These are phyloP conservation scores for Bryoglossum gracile DNA, from an alignment of 495 filamentous ascomycete genomes.

Conservation along the genomic window DNA sequence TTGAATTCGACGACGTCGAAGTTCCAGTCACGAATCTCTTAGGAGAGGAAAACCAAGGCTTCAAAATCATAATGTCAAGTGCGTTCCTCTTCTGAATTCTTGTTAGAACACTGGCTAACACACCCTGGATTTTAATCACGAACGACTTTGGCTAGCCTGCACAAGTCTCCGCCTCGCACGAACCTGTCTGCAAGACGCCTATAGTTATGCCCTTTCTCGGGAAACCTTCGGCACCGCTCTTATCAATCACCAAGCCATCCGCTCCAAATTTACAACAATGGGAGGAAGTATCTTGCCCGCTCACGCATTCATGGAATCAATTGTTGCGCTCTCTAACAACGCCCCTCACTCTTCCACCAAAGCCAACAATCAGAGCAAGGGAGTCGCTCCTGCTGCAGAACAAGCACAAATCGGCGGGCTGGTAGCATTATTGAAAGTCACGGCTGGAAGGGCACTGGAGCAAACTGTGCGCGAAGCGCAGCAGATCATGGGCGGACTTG, in stretches of 20 bases:
- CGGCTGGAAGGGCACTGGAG: slow-evolving; percentile 47
- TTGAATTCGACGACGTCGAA: slow-evolving; percentile 68
- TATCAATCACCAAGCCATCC: slow-evolving; percentile 39
- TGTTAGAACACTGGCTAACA: neutral
- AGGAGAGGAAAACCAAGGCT: slow-evolving; percentile 68
- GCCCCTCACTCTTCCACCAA: no score
- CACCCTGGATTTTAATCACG: slow-evolving; percentile 37
- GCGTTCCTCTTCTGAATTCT: neutral
- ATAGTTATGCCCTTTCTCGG: slow-evolving; percentile 38
- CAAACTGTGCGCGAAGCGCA: slow-evolving; percentile 52
- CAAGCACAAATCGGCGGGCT: no score
- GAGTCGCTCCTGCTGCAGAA: no score
- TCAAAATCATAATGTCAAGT: slow-evolving; percentile 66
- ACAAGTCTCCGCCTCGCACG: slow-evolving; percentile 39
- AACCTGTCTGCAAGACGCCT: slow-evolving; percentile 40
- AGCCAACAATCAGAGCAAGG: no score
- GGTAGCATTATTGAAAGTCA: slow-evolving; percentile 52
- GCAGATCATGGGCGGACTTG: slow-evolving; percentile 53
- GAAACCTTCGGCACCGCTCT: slow-evolving; percentile 41
- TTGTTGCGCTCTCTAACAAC: no score
- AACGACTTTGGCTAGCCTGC: slow-evolving; percentile 38
- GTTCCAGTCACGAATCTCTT: slow-evolving; percentile 64
- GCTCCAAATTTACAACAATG: slow-evolving; percentile 39
- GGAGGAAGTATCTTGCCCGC: slow-evolving; percentile 38
- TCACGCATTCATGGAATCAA: no score